Evolutionary conservation across 108 stramenopile genomes (phyloP).

Genomic region (Phaeodactylum tricornutum): DNA sequence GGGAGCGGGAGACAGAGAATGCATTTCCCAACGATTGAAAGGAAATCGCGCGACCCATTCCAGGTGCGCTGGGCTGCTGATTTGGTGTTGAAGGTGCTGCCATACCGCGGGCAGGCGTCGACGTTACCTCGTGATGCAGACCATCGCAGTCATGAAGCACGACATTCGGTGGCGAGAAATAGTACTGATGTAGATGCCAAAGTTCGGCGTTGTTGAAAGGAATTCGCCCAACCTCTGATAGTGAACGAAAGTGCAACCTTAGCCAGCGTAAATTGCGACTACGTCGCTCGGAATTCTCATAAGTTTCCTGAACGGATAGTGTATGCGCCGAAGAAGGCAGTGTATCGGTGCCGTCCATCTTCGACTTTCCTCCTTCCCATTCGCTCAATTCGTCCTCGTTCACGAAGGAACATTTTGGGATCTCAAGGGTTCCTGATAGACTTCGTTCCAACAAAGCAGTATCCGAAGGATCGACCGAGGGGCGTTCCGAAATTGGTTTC

Average conservation of each 20-base stretch:
- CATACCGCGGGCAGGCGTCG: background rate
- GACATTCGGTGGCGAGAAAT: constrained; percentile 51
- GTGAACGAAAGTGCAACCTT: constrained; percentile 43
- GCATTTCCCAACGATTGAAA: constrained; percentile 21
- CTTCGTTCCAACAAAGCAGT: constrained; percentile 67
- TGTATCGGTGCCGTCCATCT: background rate
- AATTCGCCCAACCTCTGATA: constrained; percentile 50
- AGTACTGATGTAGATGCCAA: constrained; percentile 68
- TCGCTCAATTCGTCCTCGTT: constrained; percentile 2
- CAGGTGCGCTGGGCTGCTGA: background rate
- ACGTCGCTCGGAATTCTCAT: constrained; percentile 29
- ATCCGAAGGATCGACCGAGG: constrained; percentile 50
- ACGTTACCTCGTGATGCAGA: background rate
- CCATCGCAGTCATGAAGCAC: constrained; percentile 19
- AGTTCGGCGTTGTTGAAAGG: constrained; percentile 67
- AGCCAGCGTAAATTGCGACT: constrained; percentile 60
- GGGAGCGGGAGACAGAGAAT: constrained; percentile 19
- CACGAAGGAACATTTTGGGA: background rate
- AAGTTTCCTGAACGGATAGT: too few species aligned
- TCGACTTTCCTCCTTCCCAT: constrained; percentile 20
- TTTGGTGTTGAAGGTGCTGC: background rate
- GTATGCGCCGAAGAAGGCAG: constrained; percentile 3
- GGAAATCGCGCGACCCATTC: constrained; percentile 13
- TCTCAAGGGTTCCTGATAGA: constrained; percentile 26
- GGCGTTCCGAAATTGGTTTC: constrained; percentile 32